Evolutionary conservation across 176 grass and related monocot genomes (phyloP).

Genomic region (Metroxylon sagu): DNA sequence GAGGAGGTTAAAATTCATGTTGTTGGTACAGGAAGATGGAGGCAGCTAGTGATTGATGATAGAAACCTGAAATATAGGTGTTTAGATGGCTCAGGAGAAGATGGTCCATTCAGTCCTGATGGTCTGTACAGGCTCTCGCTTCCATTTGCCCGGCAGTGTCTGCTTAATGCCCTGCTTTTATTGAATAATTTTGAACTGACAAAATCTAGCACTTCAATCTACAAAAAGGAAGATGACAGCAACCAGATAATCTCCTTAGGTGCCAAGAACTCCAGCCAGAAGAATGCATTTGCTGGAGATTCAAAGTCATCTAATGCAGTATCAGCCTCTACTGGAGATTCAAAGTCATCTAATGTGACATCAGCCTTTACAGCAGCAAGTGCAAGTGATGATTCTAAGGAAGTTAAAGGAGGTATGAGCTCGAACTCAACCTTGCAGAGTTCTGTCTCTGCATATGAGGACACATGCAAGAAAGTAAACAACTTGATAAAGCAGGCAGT

Average conservation of each 20-base stretch:
- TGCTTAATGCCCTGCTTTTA: slow-evolving; percentile 59
- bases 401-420: slow-evolving; percentile 18
- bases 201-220: neutral
- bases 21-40: slow-evolving; percentile 66
- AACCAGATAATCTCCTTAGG: slow-evolving; percentile 26
- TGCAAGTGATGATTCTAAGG: slow-evolving; percentile 48
- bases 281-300: slow-evolving; percentile 33
- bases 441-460: slow-evolving; percentile 49
- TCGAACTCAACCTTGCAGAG: slow-evolving; percentile 52
- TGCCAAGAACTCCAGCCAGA: slow-evolving; percentile 33
- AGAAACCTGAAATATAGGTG: slow-evolving; percentile 18
- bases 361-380: slow-evolving; percentile 8
- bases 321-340: slow-evolving; percentile 14
- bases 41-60: slow-evolving; percentile 45
- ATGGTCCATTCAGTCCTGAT: slow-evolving; percentile 23
- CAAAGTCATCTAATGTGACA: slow-evolving; percentile 29
- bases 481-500: slow-evolving; percentile 60
- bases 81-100: slow-evolving; percentile 24
- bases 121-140: slow-evolving; percentile 44
- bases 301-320: slow-evolving; percentile 30
- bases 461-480: slow-evolving; percentile 60
- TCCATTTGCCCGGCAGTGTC: slow-evolving; percentile 57
- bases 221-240: slow-evolving; percentile 24
- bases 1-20: slow-evolving; percentile 61
- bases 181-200: slow-evolving; percentile 31